Evolutionary conservation across 2,329 filamentous ascomycete species (phyloP).

Genomic region (Fonsecaea nubica): DNA sequence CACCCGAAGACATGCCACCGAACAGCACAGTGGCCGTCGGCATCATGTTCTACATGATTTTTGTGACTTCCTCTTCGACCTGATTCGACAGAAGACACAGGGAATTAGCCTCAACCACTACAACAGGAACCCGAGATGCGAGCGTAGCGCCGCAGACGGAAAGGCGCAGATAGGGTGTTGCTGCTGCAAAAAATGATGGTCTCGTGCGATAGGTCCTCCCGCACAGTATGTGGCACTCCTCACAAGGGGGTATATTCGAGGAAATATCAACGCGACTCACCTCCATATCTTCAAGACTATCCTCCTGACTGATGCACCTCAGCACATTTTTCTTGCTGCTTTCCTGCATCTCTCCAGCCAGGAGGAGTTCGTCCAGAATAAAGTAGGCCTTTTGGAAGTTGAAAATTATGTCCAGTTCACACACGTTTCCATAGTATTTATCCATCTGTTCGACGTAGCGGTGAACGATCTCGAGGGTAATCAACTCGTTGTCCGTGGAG

Average conservation of each 20-base stretch:
- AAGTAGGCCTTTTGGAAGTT: slow-evolving; percentile 99
- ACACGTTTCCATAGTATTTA: slow-evolving; percentile 99
- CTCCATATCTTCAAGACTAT: slow-evolving; percentile 99
- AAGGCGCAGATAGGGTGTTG: background rate
- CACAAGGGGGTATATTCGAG: background rate
- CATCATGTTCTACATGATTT: slow-evolving; percentile 73
- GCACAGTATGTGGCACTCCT: background rate
- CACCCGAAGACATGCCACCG: slow-evolving; percentile 6
- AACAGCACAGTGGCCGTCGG: slow-evolving; percentile 12
- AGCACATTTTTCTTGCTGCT: slow-evolving; percentile 99
- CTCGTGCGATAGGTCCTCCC: background rate
- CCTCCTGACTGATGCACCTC: slow-evolving; percentile 93
- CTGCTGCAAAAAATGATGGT: slow-evolving; percentile 2
- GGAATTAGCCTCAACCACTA: slow-evolving; percentile 36
- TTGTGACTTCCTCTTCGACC: slow-evolving; percentile 89
- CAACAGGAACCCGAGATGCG: slow-evolving; percentile 14
- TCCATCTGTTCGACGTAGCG: slow-evolving; percentile 99
- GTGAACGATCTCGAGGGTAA: slow-evolving; percentile 97
- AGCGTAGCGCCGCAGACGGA: slow-evolving; percentile 7
- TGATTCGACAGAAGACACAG: slow-evolving; percentile 54
- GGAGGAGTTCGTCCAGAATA: slow-evolving; percentile 92
- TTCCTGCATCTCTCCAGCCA: slow-evolving; percentile 97
- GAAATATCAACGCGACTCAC: slow-evolving; percentile 61
- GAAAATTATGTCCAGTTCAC: slow-evolving; percentile 99
- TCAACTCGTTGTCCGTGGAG: slow-evolving; percentile 97